A percentile compares a stretch with the other conserved stretches of the same genome.
phyloP scores from a whole-genome alignment of 345 rosid species.

The Salix viminalis region DNA sequence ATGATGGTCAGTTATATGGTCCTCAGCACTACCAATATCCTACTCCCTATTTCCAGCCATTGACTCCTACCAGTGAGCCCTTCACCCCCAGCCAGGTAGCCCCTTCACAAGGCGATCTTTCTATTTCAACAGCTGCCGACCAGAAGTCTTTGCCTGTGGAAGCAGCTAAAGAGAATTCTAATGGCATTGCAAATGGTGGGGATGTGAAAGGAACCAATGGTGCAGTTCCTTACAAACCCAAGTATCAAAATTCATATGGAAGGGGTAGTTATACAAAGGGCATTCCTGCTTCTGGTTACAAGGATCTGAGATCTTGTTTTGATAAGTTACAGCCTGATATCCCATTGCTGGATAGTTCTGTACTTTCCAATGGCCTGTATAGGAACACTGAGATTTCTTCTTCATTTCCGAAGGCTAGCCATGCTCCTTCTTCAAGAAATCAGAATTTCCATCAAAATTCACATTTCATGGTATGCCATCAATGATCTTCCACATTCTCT shows the following conservation, averaged over 20 bases:
- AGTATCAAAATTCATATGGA: conserved; percentile 54
- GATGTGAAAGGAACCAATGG: conserved; percentile 53
- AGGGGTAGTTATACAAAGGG: conserved; percentile 48
- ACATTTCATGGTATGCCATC: conserved; percentile 44
- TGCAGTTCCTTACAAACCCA: conserved; percentile 48
- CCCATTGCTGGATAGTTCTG: neutral
- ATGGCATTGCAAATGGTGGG: conserved; percentile 34
- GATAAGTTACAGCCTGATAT: conserved; percentile 24
- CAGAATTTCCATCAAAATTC: conserved; percentile 56
- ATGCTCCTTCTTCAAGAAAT: conserved; percentile 53
- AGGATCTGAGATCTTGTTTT: conserved; percentile 56
- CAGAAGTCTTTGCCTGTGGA: conserved; percentile 59
- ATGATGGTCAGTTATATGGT: conserved; percentile 75
- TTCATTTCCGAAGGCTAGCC: conserved; percentile 48
- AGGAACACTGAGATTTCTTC: conserved; percentile 45
- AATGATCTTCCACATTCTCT: neutral
- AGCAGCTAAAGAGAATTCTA: conserved; percentile 46
- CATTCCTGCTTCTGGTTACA: conserved; percentile 49
- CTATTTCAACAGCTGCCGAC: conserved; percentile 49
- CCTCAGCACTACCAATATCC: conserved; percentile 96
- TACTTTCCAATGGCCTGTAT: conserved; percentile 32
- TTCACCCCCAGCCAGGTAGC: conserved; percentile 47
- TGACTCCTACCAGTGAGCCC: conserved; percentile 47
- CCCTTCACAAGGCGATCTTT: conserved; percentile 49
- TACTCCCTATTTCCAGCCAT: conserved; percentile 67